These are phyloP conservation scores for Claviceps sp. DNA, from an alignment of 2,329 filamentous ascomycete genomes.

Conservation along the genomic window DNA sequence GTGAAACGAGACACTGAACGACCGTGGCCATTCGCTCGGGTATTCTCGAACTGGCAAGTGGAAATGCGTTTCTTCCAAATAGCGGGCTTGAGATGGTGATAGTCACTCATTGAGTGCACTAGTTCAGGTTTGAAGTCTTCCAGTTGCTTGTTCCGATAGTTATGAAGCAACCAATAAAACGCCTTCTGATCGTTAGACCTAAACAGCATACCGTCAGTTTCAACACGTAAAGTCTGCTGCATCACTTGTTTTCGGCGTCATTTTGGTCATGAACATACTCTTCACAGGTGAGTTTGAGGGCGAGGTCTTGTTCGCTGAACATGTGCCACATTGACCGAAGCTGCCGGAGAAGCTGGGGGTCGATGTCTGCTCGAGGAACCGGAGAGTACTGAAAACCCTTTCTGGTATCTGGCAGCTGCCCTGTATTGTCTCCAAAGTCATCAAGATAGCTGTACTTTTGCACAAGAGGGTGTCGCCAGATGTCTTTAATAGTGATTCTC, in stretches of 20 bases:
- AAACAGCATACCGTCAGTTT: constrained; percentile 15
- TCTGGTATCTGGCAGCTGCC: constrained; percentile 41
- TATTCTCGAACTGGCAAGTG: constrained; percentile 44
- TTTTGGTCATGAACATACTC: constrained; percentile 35
- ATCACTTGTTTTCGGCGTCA: too few relatives aligned
- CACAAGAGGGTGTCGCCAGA: constrained; percentile 81
- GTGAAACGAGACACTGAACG: constrained; percentile 49
- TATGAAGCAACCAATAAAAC: constrained; percentile 76
- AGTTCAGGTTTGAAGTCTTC: constrained; percentile 77
- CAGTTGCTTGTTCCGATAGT: constrained; percentile 70
- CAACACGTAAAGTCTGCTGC: not conserved
- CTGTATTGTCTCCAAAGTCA: constrained; percentile 42
- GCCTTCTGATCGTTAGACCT: constrained; percentile 83
- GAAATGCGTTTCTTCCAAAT: constrained; percentile 47
- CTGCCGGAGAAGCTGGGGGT: constrained; percentile 70
- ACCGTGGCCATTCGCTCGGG: constrained; percentile 31
- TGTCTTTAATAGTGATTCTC: constrained; percentile 65
- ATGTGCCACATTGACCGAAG: constrained; percentile 87
- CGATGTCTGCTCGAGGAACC: constrained; percentile 52
- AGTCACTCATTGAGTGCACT: constrained; percentile 79
- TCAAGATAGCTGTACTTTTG: constrained; percentile 71
- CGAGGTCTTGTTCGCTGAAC: constrained; percentile 58
- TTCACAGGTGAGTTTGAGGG: constrained; percentile 50
- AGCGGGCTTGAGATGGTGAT: constrained; percentile 59
- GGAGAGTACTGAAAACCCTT: constrained; percentile 49